Conservation (phyloP, 1,284 basidiomycete genomes). For the Crucibulum parvulum region DNA sequence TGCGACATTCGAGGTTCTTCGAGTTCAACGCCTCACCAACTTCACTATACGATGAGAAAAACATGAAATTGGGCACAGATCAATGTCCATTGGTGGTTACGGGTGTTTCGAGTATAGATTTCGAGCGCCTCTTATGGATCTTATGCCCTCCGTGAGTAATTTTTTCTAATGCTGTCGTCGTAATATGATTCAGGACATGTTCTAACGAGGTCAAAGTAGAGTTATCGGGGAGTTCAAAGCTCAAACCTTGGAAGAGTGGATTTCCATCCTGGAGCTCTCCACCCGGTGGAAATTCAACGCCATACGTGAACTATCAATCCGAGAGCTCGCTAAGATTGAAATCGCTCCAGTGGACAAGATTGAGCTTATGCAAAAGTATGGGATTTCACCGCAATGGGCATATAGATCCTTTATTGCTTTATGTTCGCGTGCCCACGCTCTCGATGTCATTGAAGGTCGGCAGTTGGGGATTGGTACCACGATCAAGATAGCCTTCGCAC, state of each 20-base stretch:
- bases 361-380: conserved; percentile 12
- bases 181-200: neutral
- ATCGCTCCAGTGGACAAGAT: conserved; percentile 14
- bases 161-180: neutral
- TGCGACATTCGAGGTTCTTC: conserved; percentile 5
- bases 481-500: conserved; percentile 2
- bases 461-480: conserved; percentile 9
- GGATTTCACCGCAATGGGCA: conserved; percentile 13
- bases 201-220: neutral
- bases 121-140: conserved; percentile 17
- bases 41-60: conserved; percentile 3
- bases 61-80: neutral
- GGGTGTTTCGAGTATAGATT: conserved; percentile 10
- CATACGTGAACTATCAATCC: conserved; percentile 15
- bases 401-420: conserved; percentile 10
- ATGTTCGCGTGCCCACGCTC: conserved; percentile 6
- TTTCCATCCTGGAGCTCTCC: conserved; percentile 16
- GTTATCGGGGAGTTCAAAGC: neutral
- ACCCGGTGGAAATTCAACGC: conserved; percentile 18
- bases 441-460: conserved; percentile 6
- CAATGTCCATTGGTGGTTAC: conserved; percentile 12
- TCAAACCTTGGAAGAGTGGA: conserved; percentile 13
- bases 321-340: conserved; percentile 13
- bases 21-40: conserved; percentile 1
- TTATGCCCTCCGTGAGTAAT: conserved; percentile 15